A percentile compares a stretch with the other conserved stretches of the same genome.
Conservation (phyloP, 2,329 filamentous ascomycete species). For the Reticulascus tulasneorum region DNA sequence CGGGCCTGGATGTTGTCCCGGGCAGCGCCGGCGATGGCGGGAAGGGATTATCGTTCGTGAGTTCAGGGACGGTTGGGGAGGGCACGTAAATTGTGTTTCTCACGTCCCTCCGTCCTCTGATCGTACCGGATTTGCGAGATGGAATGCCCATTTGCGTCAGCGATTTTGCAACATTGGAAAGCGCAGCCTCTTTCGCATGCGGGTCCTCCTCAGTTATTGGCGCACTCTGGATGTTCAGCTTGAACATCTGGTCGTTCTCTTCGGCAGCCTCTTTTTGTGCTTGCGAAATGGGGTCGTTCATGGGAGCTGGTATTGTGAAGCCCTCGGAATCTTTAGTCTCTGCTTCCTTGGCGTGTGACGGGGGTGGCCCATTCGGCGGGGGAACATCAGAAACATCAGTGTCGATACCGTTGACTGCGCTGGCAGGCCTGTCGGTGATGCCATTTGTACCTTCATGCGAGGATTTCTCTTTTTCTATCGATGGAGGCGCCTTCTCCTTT, state of each 20-base stretch:
- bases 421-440: slow-evolving; percentile 29
- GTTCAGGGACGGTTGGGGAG: slow-evolving; percentile 29
- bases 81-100: slow-evolving; percentile 86
- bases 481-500: slow-evolving; percentile 17
- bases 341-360: slow-evolving; percentile 35
- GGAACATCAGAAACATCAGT: slow-evolving; percentile 48
- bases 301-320: slow-evolving; percentile 65
- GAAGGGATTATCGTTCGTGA: slow-evolving; percentile 27
- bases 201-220: slow-evolving; percentile 76
- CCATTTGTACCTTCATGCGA: slow-evolving; percentile 45
- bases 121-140: slow-evolving; percentile 67
- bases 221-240: slow-evolving; percentile 73
- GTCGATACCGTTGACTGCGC: slow-evolving; percentile 42
- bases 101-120: slow-evolving; percentile 85
- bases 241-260: slow-evolving; percentile 65
- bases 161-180: slow-evolving; percentile 72
- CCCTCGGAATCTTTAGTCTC: slow-evolving; percentile 67
- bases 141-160: slow-evolving; percentile 62
- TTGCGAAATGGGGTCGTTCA: slow-evolving; percentile 64
- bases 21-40: slow-evolving; percentile 33
- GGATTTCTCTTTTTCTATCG: slow-evolving; percentile 22
- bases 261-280: slow-evolving; percentile 65
- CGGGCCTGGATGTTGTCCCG: slow-evolving; percentile 31
- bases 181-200: slow-evolving; percentile 66
- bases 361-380: slow-evolving; percentile 48